Evolutionary conservation across 331 rosid genomes (phyloP).

Genomic region (Malus hybrid): DNA sequence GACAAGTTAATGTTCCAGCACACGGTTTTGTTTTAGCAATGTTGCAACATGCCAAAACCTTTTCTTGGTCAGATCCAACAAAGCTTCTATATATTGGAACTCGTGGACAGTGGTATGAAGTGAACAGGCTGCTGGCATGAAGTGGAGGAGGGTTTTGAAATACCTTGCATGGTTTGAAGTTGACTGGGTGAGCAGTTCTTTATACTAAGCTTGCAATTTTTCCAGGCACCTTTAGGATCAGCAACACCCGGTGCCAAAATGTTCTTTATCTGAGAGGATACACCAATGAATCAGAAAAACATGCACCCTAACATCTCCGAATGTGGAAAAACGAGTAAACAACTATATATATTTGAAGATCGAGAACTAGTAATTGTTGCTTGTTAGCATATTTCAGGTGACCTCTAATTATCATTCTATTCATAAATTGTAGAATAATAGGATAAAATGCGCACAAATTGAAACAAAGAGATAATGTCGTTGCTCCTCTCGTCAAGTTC

Average conservation of each 20-base stretch:
- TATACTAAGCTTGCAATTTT: slow-evolving; percentile 70
- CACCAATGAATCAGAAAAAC: neutral
- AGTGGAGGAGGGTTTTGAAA: neutral
- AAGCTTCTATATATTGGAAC: too few relatives aligned
- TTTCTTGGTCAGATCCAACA: too few relatives aligned
- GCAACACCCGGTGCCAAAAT: slow-evolving; percentile 84
- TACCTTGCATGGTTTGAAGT: slow-evolving; percentile 70
- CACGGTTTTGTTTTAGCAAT: neutral
- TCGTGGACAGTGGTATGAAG: too few relatives aligned
- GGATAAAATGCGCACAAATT: neutral
- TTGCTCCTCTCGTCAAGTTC: neutral
- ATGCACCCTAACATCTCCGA: neutral
- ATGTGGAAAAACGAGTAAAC: neutral
- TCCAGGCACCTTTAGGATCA: slow-evolving; percentile 80
- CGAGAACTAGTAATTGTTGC: too few relatives aligned
- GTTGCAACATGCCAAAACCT: neutral
- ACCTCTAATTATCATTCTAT: neutral
- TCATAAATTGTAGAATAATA: neutral
- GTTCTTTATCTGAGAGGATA: slow-evolving; percentile 66
- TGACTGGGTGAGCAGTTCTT: slow-evolving; percentile 69
- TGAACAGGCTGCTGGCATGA: neutral
- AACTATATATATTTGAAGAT: too few relatives aligned
- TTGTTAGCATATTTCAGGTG: too few relatives aligned
- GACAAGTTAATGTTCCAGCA: neutral
- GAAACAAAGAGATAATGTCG: neutral